Percentiles rank a stretch among this genome's conserved stretches.
phyloP scores from a whole-genome alignment of 257 asterid genomes.

The Cinchona pubescens region DNA sequence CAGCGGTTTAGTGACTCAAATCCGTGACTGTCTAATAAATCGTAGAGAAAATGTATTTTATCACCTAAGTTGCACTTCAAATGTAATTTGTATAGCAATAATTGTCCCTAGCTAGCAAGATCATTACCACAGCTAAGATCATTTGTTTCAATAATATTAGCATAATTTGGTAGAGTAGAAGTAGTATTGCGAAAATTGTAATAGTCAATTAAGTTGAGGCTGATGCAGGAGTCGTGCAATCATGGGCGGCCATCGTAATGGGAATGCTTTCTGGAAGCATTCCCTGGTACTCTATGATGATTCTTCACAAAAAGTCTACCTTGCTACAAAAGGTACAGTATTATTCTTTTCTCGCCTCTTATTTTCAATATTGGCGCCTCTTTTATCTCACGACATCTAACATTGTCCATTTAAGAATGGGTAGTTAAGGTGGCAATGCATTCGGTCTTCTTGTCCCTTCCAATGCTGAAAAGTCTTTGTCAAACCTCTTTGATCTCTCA shows the following conservation, averaged over 20 bases:
- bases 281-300: constrained; percentile 92
- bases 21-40: too few species aligned
- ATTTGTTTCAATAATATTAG: too few species aligned
- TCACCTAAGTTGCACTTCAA: too few species aligned
- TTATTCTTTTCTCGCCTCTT: neutral
- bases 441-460: too few species aligned
- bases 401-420: neutral
- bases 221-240: constrained; percentile 68
- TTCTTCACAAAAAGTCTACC: constrained; percentile 81
- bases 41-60: too few species aligned
- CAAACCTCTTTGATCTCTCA: neutral
- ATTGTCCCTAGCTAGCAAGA: too few species aligned
- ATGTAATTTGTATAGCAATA: too few species aligned
- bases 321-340: constrained; percentile 63
- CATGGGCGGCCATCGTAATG: constrained; percentile 93
- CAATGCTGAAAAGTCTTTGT: neutral
- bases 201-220: neutral
- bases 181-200: neutral
- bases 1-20: too few species aligned
- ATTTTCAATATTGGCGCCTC: neutral
- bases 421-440: neutral
- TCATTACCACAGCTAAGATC: too few species aligned
- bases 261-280: constrained; percentile 76
- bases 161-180: too few species aligned
- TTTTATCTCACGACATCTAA: neutral